These are phyloP conservation scores for Rhodotorula sp. DNA, from an alignment of 1,284 basidiomycete species.

Conservation along the genomic window DNA sequence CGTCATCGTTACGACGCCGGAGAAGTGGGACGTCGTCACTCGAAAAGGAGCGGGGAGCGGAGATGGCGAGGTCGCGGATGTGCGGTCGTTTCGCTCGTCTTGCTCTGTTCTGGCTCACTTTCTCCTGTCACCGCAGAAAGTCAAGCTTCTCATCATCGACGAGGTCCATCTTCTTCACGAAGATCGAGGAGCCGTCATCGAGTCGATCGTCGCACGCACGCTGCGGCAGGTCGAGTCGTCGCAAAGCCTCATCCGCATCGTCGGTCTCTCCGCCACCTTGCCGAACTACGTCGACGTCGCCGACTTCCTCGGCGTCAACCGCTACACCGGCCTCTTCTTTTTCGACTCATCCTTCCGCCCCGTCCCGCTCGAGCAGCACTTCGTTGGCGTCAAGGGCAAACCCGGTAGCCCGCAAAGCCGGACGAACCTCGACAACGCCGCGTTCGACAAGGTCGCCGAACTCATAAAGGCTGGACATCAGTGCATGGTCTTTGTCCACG, in stretches of 20 bases:
- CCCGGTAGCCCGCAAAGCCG: slow-evolving; percentile 69
- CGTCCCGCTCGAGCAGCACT: slow-evolving; percentile 96
- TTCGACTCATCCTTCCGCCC: slow-evolving; percentile 98
- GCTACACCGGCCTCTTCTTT: slow-evolving; percentile 89
- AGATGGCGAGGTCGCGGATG: slow-evolving; percentile 74
- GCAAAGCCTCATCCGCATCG: slow-evolving; percentile 96
- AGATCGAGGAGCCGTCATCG: slow-evolving; percentile 96
- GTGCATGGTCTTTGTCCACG: slow-evolving; percentile 99
- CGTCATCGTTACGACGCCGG: slow-evolving; percentile 97
- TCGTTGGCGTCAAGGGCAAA: slow-evolving; percentile 94
- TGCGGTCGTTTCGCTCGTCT: slow-evolving; percentile 49
- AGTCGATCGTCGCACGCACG: slow-evolving; percentile 96
- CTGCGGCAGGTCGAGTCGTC: slow-evolving; percentile 91
- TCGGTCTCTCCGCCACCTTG: slow-evolving; percentile 95
- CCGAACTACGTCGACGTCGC: slow-evolving; percentile 98
- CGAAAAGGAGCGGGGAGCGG: slow-evolving; percentile 95
- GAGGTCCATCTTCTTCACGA: slow-evolving; percentile 98
- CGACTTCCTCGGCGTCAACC: slow-evolving; percentile 89
- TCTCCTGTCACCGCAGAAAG: slow-evolving; percentile 58
- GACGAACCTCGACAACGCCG: slow-evolving; percentile 83
- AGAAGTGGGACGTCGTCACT: slow-evolving; percentile 99
- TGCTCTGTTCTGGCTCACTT: neutral
- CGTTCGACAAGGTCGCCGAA: slow-evolving; percentile 83
- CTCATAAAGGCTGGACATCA: slow-evolving; percentile 87
- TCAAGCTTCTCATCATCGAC: slow-evolving; percentile 95